Evolutionary conservation across 2,329 filamentous ascomycete genomes (phyloP).

Genomic region (Paradendryphiella salina): DNA sequence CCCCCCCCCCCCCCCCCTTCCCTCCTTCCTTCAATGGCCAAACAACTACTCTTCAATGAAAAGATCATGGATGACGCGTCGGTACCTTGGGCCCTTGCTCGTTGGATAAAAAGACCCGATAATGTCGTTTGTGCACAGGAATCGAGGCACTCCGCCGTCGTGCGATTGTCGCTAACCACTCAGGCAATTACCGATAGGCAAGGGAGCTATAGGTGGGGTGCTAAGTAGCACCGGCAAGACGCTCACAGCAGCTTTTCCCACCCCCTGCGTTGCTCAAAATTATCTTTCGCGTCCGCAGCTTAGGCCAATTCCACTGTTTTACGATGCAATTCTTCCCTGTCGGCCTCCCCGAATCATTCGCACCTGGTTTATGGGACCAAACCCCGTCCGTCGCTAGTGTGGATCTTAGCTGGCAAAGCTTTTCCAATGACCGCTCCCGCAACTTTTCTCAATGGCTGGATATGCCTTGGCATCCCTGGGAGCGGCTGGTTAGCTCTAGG

Average conservation of each 20-base stretch:
- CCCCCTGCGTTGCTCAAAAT: not conserved
- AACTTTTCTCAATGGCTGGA: conserved; percentile 14
- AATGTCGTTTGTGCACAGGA: conserved; percentile 9
- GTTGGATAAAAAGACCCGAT: conserved; percentile 11
- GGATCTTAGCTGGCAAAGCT: conserved; percentile 30
- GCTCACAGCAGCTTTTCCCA: not conserved
- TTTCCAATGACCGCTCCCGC: conserved; percentile 32
- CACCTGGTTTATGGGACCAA: conserved; percentile 8
- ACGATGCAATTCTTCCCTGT: conserved; percentile 11
- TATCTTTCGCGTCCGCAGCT: not conserved
- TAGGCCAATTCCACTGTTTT: conserved; percentile 1
- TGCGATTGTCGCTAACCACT: not conserved
- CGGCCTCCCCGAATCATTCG: conserved; percentile 29
- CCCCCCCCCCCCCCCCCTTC: too few relatives aligned
- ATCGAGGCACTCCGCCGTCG: not conserved
- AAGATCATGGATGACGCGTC: not conserved
- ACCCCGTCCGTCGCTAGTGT: conserved; percentile 30
- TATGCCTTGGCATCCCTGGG: conserved; percentile 37
- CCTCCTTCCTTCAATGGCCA: conserved; percentile 3
- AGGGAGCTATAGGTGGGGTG: not conserved
- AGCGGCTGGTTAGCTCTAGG: conserved; percentile 28
- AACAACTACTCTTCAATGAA: not conserved
- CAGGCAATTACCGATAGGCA: not conserved
- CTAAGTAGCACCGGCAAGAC: not conserved
- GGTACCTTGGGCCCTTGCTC: conserved; percentile 6